Evolutionary conservation across 1,284 basidiomycete genomes (phyloP), one percentile per base, ranked within the genome.

Genomic region (Ustilago hordei): DNA sequence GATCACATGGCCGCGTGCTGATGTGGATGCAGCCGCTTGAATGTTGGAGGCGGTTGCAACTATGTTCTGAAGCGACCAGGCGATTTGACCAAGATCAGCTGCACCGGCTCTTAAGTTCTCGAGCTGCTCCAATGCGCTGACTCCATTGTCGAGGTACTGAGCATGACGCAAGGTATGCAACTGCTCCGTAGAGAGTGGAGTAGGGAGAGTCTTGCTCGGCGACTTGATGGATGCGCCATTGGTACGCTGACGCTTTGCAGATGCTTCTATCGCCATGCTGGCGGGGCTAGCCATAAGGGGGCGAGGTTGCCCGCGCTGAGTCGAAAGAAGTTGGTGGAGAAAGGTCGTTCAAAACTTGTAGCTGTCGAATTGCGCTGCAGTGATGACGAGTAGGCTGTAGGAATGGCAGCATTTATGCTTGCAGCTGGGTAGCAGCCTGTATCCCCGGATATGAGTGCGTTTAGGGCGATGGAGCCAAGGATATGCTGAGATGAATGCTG

Each of bases 1-100:
- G 19, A 69, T 41, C 5, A 77, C 54, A 41, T 77, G 69, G 13
- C 57, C 61, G 7, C 59, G 38, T 1, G 58, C 36, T 5, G 65
- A 57, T 41, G 62, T 50, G 3, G 58, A 50, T 23, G 47, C n/a
- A 32, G 58, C 52, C n/a, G 19, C 43, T n/a, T 35, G 59, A n/a
- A 63, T 57, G n/a, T 62, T 50, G 58, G 75, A 78, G 8, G 75
- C 64, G 32, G 53, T 53, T 1, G 75, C 75, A 28, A 78, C 41
- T 1, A 73, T 55, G 28, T 78, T 78, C 4, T 78, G 75, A 2
- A 55, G 13, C 2, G 75, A 78, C 70, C 75, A 78, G 1, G 70
- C 70, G n/a, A 78, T 66, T 53, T 78, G 62, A 3, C 45, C 36
- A 1, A 58, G 59, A 35, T 65, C 56, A 8, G 17, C 15, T 23